Conservation (phyloP, 179 eudicot species). For the Actinidia arguta region DNA sequence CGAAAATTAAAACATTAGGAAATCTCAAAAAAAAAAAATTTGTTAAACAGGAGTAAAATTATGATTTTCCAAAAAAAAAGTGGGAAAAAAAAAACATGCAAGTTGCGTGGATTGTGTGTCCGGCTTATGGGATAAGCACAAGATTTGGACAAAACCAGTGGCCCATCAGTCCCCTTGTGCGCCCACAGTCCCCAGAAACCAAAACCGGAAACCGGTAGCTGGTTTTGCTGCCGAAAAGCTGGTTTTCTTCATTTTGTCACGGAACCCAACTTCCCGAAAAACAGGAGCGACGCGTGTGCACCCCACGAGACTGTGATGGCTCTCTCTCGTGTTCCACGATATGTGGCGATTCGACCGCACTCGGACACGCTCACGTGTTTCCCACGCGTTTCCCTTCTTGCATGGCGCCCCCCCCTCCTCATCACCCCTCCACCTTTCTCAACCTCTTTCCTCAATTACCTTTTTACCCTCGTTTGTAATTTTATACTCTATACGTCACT, state of each 20-base stretch:
- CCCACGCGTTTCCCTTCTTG: constrained; percentile 62
- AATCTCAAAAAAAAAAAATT: no score
- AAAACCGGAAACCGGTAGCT: constrained; percentile 49
- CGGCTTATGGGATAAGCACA: constrained; percentile 50
- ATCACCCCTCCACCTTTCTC: constrained; percentile 10
- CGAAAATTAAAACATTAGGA: no score
- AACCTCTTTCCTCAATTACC: background rate
- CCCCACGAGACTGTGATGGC: constrained; percentile 1
- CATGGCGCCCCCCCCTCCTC: constrained; percentile 26
- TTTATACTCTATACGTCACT: no score
- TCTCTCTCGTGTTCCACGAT: constrained; percentile 22
- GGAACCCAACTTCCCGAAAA: constrained; percentile 52
- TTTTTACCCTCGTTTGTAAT: no score
- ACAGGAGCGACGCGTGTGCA: constrained; percentile 54
- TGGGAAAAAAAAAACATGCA: no score
- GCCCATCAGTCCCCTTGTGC: constrained; percentile 29
- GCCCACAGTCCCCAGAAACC: constrained; percentile 51
- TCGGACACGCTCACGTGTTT: constrained; percentile 50
- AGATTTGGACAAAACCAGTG: constrained; percentile 16
- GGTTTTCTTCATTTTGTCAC: background rate
- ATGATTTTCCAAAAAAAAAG: no score
- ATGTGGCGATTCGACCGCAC: constrained; percentile 85
- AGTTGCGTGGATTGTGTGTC: no score
- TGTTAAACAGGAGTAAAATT: no score
- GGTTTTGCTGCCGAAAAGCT: constrained; percentile 28